These are phyloP conservation scores for Sugiyamaella xylanicola DNA, from an alignment of 1,139 yeast genomes.

Conservation along the genomic window DNA sequence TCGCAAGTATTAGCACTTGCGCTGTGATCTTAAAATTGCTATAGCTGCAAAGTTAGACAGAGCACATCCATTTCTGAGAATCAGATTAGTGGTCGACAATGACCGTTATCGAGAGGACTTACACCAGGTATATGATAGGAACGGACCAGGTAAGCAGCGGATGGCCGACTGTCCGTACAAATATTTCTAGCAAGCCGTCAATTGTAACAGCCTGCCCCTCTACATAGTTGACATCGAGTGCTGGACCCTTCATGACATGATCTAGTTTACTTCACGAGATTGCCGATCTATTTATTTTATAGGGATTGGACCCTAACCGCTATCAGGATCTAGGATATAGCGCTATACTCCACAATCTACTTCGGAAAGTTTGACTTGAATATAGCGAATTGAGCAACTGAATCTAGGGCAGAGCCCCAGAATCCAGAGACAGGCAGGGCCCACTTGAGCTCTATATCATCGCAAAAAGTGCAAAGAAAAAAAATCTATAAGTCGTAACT, in stretches of 20 bases:
- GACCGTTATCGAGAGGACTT: conserved; percentile 8
- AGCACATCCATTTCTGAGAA: too few relatives aligned
- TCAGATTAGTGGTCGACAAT: too few relatives aligned
- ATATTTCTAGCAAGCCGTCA: conserved; percentile 26
- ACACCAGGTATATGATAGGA: conserved; percentile 21
- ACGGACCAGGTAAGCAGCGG: conserved; percentile 32
- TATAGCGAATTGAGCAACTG: neutral
- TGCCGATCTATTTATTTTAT: neutral
- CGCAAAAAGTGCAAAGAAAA: too few relatives aligned
- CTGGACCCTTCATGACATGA: neutral
- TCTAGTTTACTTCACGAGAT: neutral
- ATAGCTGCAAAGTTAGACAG: conserved; percentile 2
- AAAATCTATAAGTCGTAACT: conserved; percentile 3
- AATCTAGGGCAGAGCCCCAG: neutral
- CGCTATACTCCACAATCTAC: too few relatives aligned
- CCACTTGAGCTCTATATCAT: too few relatives aligned
- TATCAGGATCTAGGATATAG: conserved; percentile 1
- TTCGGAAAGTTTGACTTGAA: neutral
- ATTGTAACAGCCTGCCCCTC: conserved; percentile 15
- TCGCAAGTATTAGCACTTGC: neutral
- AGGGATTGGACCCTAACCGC: conserved; percentile 4
- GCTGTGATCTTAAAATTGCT: conserved; percentile 7
- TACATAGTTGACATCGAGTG: neutral
- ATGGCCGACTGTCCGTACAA: conserved; percentile 29
- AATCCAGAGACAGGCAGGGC: neutral